Conservation (phyloP, 352 stramenopile genomes). For the Elongisporangium anandrum region DNA sequence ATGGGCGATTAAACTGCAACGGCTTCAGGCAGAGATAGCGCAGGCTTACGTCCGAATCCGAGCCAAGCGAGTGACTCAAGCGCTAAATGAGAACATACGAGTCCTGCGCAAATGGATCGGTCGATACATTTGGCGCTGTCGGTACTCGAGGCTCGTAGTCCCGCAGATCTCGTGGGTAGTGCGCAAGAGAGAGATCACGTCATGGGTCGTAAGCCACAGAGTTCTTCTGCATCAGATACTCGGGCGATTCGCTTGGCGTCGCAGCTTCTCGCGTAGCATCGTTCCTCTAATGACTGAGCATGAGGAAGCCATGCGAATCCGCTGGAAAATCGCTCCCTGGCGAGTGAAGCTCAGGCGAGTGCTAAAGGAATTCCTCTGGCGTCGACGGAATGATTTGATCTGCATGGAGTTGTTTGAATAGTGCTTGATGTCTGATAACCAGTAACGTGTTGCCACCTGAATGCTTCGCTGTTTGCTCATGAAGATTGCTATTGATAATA, state of each 20-base stretch:
- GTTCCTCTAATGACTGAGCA: no score
- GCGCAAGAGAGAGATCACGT: background rate
- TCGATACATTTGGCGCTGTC: background rate
- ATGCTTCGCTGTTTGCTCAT: no score
- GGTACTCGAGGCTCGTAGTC: background rate
- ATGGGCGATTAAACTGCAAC: conserved; percentile 9
- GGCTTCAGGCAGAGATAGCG: background rate
- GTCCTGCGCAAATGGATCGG: background rate
- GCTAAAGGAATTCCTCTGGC: background rate
- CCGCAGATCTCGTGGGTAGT: background rate
- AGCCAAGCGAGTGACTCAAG: background rate
- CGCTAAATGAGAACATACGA: background rate
- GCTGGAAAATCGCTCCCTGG: no score
- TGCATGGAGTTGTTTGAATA: no score
- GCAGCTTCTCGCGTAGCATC: conserved; percentile 10
- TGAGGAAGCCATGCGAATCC: no score
- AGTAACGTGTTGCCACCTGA: no score
- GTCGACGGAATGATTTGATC: background rate
- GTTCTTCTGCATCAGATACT: conserved; percentile 4
- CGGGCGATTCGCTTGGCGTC: conserved; percentile 15
- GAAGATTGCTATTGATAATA: no score
- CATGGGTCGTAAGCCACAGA: background rate
- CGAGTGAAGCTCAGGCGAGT: no score
- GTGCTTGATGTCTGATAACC: no score
- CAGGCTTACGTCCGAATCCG: background rate